Percentiles rank a stretch among this genome's conserved stretches.
These are phyloP conservation scores for Gossypium thurberi DNA, from an alignment of 345 rosid species.

Conservation along the genomic window DNA sequence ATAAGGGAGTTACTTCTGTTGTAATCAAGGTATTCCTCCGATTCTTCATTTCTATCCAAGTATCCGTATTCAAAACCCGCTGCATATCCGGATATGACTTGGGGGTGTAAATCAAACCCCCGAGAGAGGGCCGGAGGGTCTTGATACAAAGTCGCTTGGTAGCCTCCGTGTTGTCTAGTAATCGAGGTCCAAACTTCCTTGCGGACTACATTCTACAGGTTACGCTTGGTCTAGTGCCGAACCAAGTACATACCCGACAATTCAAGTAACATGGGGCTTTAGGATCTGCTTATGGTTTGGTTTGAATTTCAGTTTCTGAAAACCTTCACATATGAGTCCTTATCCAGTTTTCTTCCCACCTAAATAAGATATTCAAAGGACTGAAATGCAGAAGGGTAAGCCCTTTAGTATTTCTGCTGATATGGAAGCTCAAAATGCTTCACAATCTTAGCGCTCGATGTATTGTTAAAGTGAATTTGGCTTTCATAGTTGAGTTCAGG, in stretches of 20 bases:
- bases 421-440: not conserved
- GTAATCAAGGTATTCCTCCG: constrained; percentile 67
- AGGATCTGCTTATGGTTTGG: not conserved
- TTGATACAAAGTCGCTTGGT: too few relatives aligned
- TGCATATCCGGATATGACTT: not conserved
- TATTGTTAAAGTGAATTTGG: too few relatives aligned
- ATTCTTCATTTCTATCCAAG: not conserved
- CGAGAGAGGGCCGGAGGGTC: too few relatives aligned
- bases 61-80: not conserved
- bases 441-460: not conserved
- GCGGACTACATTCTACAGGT: too few relatives aligned
- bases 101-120: too few relatives aligned
- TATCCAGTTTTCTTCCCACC: not conserved
- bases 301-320: not conserved
- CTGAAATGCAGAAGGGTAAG: not conserved
- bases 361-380: not conserved
- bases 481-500: not conserved
- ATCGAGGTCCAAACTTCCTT: too few relatives aligned
- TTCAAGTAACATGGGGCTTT: not conserved
- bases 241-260: too few relatives aligned
- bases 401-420: not conserved
- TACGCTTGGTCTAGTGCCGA: too few relatives aligned
- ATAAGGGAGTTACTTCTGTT: constrained; percentile 90
- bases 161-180: too few relatives aligned
- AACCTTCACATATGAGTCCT: not conserved